Base-by-base conservation (phyloP, 2,329 filamentous ascomycete genomes). In the Aspergillus sp. region DNA sequence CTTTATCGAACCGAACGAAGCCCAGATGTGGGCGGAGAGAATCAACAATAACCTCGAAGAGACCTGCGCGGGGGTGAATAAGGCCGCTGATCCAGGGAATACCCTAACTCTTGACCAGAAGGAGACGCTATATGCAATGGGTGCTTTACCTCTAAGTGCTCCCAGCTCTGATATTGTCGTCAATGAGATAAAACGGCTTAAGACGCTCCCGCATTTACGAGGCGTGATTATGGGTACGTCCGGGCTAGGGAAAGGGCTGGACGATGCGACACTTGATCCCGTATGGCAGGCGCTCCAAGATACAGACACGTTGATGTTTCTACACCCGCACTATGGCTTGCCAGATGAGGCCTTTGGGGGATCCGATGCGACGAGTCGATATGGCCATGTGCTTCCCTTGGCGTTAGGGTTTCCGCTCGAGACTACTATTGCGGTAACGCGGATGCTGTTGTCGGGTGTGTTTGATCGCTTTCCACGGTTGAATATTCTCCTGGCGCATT, bases 291-390 rank as follows among this genome's bases (percentile, higher is more conserved):
- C 88, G 0, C 75, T 97, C 1, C 85, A 90, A 43, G 81, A 83
- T 41, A 83, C 84, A 0, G 73, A 80, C 7, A 79, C 91, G 35
- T 79, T 90, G 23, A 80, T 96, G 49, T 97, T 97, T 77, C 74
- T 97, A 52, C 93, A 97, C 74, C 93, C 93, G 27, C 93, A 97
- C 75, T 96, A 97, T 71, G 93, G 93, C 1, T 83, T 97, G 2
- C 92, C 91, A 0, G 84, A 84, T 58, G 84, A 86, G 8, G 90
- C 96, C 3, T 96, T 90, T 76, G 93, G 93, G 0, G 93, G 93
- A 0, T 84, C 90, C 0, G 80, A 88, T 7, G 85, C 84, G 0
- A 79, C 77, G 21, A 87, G 88, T 59, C 81, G 84, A 33, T 96
- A 96, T 70, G 93, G 93, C 0, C 93, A 96, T 71, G 91, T 96